Conservation (phyloP, 1,139 yeast genomes). For the Kurtzmaniella quercitrusa region DNA sequence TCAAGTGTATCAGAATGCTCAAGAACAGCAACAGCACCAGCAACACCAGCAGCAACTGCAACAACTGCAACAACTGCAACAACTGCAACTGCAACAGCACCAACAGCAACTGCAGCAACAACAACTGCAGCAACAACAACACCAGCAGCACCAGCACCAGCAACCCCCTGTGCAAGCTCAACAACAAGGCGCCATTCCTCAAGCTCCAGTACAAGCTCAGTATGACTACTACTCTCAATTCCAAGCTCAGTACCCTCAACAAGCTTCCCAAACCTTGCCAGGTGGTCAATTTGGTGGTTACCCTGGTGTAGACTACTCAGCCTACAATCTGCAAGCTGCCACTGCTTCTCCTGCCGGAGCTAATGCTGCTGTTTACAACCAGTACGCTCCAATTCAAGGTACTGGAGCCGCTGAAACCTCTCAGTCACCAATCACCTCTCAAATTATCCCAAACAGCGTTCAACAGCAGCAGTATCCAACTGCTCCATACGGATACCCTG, state of each 20-base stretch:
- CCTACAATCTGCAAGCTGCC: conserved; percentile 34
- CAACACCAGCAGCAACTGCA: conserved; percentile 16
- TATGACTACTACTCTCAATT: conserved; percentile 34
- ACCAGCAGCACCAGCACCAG: conserved; percentile 18
- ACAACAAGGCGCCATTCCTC: conserved; percentile 16
- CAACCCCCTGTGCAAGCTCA: conserved; percentile 19
- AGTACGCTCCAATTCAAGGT: conserved; percentile 16
- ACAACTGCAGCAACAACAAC: conserved; percentile 19
- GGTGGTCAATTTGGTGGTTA: conserved; percentile 42
- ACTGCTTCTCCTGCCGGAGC: conserved; percentile 35
- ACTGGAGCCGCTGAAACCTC: conserved; percentile 16
- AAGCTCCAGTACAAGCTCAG: conserved; percentile 18
- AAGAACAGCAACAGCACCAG: conserved; percentile 14
- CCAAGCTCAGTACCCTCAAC: conserved; percentile 41
- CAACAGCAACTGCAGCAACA: conserved; percentile 9
- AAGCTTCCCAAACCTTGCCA: conserved; percentile 33
- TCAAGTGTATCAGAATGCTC: conserved; percentile 16
- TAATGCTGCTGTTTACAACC: conserved; percentile 28
- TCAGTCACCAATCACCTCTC: conserved; percentile 23
- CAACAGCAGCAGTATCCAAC: conserved; percentile 22
- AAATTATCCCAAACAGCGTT: conserved; percentile 24
- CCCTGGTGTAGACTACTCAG: conserved; percentile 43
- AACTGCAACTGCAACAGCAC: conserved; percentile 10
- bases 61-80: conserved; percentile 16
- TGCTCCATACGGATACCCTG: conserved; percentile 36